Base-by-base conservation (phyloP, 108 stramenopile genomes). In the Epithemia pelagica region DNA sequence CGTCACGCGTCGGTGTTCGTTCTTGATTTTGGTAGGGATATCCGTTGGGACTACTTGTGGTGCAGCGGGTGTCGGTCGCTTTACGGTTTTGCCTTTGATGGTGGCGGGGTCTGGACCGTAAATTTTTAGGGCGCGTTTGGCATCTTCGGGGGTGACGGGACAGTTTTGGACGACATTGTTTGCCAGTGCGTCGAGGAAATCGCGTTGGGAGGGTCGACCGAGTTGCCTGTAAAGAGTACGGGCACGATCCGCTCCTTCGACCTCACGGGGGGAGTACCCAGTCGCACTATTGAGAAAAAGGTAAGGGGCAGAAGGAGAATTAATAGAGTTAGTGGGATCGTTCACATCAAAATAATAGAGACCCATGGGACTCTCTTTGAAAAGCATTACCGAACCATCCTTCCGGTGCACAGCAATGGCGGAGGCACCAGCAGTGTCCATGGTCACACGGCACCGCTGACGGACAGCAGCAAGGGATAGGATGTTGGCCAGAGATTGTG, bases 141-240 rank as follows among this genome's bases (percentile, higher is more conserved):
- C 54, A 53, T 78, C 81, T 8, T 55, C 58, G 30, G 2, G 5
- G 28, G 74, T 71, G 26, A 77, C 54, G 26, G 68, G 73, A 57
- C 75, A 77, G 76, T 81, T 74, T 7, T n/a, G 60, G 5, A 81
- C 69, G 27, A 62, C 68, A 58, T 78, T 80, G 27, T 63, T 62
- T 52, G 64, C 29, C 37, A 78, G n/a, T 30, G 67, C 32, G 32
- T 67, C 22, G 56, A 58, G 37, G 61, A 52, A 57, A 54, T 61
- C 25, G 0, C 52, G 28, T 0, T 24, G 19, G 57, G 56, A 33
- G 26, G 67, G 73, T 10, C 59, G 26, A 21, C 65, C 58, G 0
- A 59, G 29, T 53, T 57, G 67, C 18, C 26, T 32, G 54, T 72
- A 32, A 27, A 72, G 2, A n/a, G 21, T 29, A 8, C 65, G 3